Conservation (phyloP, 495 filamentous ascomycete species). For the Tuber indicum region DNA sequence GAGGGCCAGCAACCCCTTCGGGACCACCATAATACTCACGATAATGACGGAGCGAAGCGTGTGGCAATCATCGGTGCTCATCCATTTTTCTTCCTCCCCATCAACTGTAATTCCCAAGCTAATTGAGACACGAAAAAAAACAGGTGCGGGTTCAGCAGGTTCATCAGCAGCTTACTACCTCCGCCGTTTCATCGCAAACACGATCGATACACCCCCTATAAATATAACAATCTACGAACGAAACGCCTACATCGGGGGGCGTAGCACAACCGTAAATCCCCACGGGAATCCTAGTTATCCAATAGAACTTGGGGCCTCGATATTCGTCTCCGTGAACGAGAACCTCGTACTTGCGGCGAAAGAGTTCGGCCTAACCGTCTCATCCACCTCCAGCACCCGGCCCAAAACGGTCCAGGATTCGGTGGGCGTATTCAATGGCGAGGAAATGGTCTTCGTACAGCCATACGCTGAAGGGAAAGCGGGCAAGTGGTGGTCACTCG, state of each 20-base stretch:
- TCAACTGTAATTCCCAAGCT: background rate
- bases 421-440: slow-evolving; percentile 64
- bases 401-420: slow-evolving; percentile 43
- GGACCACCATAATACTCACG: background rate
- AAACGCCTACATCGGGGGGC: slow-evolving; percentile 70
- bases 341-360: slow-evolving; percentile 71
- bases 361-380: slow-evolving; percentile 59
- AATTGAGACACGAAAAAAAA: background rate
- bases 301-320: slow-evolving; percentile 83
- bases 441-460: slow-evolving; percentile 62
- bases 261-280: slow-evolving; percentile 79
- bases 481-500: slow-evolving; percentile 68
- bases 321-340: slow-evolving; percentile 82
- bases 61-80: slow-evolving; percentile 37
- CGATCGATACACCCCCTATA: slow-evolving; percentile 47
- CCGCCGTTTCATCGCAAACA: slow-evolving; percentile 56
- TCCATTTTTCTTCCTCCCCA: background rate
- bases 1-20: slow-evolving; percentile 15
- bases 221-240: slow-evolving; percentile 89
- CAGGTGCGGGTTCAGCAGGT: slow-evolving; percentile 86
- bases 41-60: slow-evolving; percentile 18
- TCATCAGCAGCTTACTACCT: slow-evolving; percentile 81
- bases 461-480: slow-evolving; percentile 43
- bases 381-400: slow-evolving; percentile 27
- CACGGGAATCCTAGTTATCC: slow-evolving; percentile 63